Conservation (phyloP, 1,284 basidiomycete genomes). For the Stygiomarasmius scandens region DNA sequence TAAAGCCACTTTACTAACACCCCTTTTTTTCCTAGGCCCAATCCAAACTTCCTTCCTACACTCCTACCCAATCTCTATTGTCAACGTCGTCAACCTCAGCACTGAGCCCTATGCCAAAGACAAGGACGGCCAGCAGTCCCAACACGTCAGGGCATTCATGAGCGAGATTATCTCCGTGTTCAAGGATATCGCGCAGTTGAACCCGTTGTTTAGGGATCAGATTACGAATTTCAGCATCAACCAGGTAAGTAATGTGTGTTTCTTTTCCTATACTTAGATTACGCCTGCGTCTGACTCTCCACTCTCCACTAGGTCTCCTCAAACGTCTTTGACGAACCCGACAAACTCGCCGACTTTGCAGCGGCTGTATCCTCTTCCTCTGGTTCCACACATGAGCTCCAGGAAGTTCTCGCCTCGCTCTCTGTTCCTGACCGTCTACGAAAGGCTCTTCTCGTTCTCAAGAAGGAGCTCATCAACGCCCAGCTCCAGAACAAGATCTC, state of each 20-base stretch:
- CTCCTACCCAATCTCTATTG: constrained; percentile 87
- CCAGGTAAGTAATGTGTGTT: constrained; percentile 43
- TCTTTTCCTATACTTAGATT: no score
- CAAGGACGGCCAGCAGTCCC: constrained; percentile 28
- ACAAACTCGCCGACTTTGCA: constrained; percentile 97
- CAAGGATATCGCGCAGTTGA: constrained; percentile 98
- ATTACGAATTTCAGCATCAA: constrained; percentile 97
- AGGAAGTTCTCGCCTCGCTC: constrained; percentile 90
- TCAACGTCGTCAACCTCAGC: constrained; percentile 84
- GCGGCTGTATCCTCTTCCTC: constrained; percentile 93
- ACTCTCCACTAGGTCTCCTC: constrained; percentile 82
- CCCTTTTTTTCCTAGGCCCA: no score
- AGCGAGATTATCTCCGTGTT: constrained; percentile 96
- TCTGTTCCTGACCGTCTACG: constrained; percentile 89
- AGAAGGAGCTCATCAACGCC: constrained; percentile 98
- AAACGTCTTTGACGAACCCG: constrained; percentile 99
- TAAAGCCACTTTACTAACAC: no score
- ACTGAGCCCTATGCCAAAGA: constrained; percentile 76
- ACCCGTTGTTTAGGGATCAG: constrained; percentile 97
- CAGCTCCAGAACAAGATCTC: constrained; percentile 95
- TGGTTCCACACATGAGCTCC: constrained; percentile 89
- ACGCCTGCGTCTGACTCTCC: no score
- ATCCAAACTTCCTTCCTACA: constrained; percentile 92
- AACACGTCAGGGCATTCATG: constrained; percentile 95
- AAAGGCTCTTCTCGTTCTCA: constrained; percentile 90